Evolutionary conservation across 257 asterid species (phyloP).

Genomic region (Rhazya stricta): DNA sequence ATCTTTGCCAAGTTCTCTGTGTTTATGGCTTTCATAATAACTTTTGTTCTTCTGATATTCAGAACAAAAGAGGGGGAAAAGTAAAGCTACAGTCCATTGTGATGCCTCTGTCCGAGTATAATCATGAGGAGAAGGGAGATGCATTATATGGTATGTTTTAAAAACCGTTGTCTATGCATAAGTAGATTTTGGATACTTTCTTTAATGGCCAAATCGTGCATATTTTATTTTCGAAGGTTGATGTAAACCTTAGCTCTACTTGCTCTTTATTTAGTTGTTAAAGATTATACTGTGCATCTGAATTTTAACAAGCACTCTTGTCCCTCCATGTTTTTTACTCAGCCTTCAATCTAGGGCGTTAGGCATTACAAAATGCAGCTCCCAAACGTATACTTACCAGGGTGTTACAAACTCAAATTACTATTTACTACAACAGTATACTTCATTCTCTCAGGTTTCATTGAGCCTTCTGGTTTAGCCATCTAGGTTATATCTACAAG

Average conservation of each 20-base stretch:
- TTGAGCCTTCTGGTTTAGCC: too few relatives aligned
- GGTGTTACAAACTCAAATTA: too few relatives aligned
- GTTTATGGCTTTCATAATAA: not conserved
- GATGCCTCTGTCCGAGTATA: conserved; percentile 27
- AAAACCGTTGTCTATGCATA: not conserved
- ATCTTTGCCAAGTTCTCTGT: not conserved
- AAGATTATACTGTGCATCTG: not conserved
- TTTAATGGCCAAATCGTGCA: not conserved
- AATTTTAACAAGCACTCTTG: too few relatives aligned
- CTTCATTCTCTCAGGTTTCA: too few relatives aligned
- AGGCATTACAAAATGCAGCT: too few relatives aligned
- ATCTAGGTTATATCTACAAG: too few relatives aligned
- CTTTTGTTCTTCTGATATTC: not conserved
- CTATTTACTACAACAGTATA: too few relatives aligned
- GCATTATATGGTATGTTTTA: conserved; percentile 27
- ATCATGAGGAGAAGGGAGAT: conserved; percentile 30
- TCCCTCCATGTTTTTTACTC: too few relatives aligned
- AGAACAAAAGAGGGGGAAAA: conserved; percentile 34
- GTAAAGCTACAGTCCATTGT: conserved; percentile 25
- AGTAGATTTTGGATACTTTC: not conserved
- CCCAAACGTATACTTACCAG: too few relatives aligned
- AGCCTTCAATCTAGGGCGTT: too few relatives aligned
- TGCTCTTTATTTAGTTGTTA: not conserved
- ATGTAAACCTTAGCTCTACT: not conserved
- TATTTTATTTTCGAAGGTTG: not conserved